Evolutionary conservation across 2,329 filamentous ascomycete genomes (phyloP).

Genomic region (Thielaviopsis populi): DNA sequence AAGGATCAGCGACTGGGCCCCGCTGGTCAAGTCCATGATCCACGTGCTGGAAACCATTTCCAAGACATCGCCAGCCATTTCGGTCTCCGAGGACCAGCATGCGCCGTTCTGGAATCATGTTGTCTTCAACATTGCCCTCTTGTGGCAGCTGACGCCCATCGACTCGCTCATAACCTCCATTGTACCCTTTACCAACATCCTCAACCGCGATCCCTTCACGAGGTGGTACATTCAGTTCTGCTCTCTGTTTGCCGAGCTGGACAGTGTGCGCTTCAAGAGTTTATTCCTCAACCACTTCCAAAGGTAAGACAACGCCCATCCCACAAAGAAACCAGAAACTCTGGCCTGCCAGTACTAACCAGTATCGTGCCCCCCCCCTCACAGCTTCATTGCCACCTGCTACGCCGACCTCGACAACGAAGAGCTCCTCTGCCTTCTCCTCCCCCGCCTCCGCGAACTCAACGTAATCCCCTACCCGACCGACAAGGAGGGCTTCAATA

Average conservation of each 20-base stretch:
- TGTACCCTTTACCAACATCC: constrained; percentile 45
- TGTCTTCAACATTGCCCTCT: constrained; percentile 45
- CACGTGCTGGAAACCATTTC: constrained; percentile 36
- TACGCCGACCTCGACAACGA: constrained; percentile 55
- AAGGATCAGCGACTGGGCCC: constrained; percentile 57
- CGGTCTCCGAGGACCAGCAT: constrained; percentile 24
- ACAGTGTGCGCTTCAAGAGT: constrained; percentile 57
- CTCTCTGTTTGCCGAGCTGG: constrained; percentile 60
- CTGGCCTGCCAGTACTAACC: not conserved
- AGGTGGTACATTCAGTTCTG: constrained; percentile 74
- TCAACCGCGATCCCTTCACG: constrained; percentile 52
- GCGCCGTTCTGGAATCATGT: constrained; percentile 41
- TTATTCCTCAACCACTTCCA: constrained; percentile 72
- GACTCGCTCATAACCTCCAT: constrained; percentile 61
- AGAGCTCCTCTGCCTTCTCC: constrained; percentile 50
- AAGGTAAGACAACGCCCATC: constrained; percentile 34
- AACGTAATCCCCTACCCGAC: constrained; percentile 38
- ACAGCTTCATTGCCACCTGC: constrained; percentile 56
- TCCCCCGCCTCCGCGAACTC: constrained; percentile 48
- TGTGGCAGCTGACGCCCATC: constrained; percentile 63
- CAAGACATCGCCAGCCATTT: constrained; percentile 25
- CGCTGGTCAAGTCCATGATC: constrained; percentile 42
- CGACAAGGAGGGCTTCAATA: constrained; percentile 38
- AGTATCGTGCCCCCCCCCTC: not conserved
- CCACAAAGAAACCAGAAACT: not conserved